Base-by-base conservation (phyloP, 371 early-diverging fungal genomes). In the Rhizopus sp. region DNA sequence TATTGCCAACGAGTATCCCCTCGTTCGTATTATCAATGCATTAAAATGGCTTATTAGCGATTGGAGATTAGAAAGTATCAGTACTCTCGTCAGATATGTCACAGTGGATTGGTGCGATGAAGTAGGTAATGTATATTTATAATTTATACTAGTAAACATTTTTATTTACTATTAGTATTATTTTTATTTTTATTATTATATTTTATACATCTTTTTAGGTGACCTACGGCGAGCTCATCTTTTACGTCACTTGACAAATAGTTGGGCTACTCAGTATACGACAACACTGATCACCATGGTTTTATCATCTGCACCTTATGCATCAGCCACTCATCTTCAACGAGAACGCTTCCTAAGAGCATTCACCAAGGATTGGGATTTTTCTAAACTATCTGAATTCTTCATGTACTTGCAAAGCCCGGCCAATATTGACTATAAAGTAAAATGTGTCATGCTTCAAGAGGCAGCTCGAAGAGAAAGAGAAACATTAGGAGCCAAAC, bases 361-460 rank as follows among this genome's bases (percentile, higher is more conserved):
- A 4, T 80, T 90, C 33, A 85, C 87, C 0, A 77, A 81, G 16
- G 85, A 86, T 53, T 90, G 90, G 90, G 88, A 88, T 64, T 90
- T 90, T 72, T 88, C 87, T 47, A 83, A 87, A 30, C 69, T 90
- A 35, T 88, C 88, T 3, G 89, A 88, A 64, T 88, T 90, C 45
- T 90, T 90, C 74, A 87, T 87, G 67, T 85, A 80, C 39, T 67
- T 90, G 37, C 83, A 85, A 57, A 80, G 81, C 40, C 77, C 78
- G 39, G 83, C 89, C 7, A 87, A 86, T 10, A 78, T 90, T 35
- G 87, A 81, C 53, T 88, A 87, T 63, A 82, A 86, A 53, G 78
- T 88, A 42, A 90, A 90, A 64, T 87, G 88, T 39, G 71, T 83
- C 39, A 86, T 90, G 79, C 66, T 90, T 9, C 88, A 90, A 58